phyloP scores from a whole-genome alignment of 305 asterid genomes.

The Andrographis paniculata region DNA sequence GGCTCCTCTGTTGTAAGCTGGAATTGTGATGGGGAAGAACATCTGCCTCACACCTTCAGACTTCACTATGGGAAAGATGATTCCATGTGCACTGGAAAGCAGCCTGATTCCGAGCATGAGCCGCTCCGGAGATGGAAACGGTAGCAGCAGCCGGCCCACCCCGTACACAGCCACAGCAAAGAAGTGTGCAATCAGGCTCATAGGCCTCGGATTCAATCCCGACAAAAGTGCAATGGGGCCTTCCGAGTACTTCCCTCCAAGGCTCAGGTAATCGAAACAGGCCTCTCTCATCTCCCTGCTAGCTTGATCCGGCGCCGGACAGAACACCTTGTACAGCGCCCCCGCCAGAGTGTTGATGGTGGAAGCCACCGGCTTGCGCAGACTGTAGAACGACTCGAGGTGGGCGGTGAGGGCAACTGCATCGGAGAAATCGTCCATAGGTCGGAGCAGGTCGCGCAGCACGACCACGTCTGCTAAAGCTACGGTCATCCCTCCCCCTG shows the following conservation, averaged over 20 bases:
- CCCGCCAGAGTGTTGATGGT: slow-evolving; percentile 47
- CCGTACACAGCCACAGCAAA: slow-evolving; percentile 43
- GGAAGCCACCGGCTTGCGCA: slow-evolving; percentile 48
- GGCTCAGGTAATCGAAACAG: slow-evolving; percentile 45
- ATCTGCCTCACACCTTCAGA: slow-evolving; percentile 50
- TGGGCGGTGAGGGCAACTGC: slow-evolving; percentile 29
- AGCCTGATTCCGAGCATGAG: slow-evolving; percentile 30
- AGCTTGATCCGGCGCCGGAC: slow-evolving; percentile 40
- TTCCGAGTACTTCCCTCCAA: slow-evolving; percentile 34
- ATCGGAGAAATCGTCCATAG: slow-evolving; percentile 25
- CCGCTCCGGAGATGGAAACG: slow-evolving; percentile 38
- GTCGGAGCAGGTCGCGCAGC: slow-evolving; percentile 35
- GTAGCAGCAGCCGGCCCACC: slow-evolving; percentile 39
- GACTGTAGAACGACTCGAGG: slow-evolving; percentile 38
- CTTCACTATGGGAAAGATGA: slow-evolving; percentile 45
- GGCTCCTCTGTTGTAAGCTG: slow-evolving; percentile 36
- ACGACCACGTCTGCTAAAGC: slow-evolving; percentile 44
- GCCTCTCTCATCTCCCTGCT: slow-evolving; percentile 51
- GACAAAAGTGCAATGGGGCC: slow-evolving; percentile 41
- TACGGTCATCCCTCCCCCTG: slow-evolving; percentile 57
- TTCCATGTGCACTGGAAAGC: slow-evolving; percentile 38
- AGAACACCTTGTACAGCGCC: slow-evolving; percentile 42
- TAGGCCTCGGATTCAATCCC: slow-evolving; percentile 42
- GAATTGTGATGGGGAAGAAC: slow-evolving; percentile 52
- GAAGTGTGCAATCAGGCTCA: slow-evolving; percentile 46